Conservation (phyloP, 2,329 filamentous ascomycete genomes). For the Nemania serpens region DNA sequence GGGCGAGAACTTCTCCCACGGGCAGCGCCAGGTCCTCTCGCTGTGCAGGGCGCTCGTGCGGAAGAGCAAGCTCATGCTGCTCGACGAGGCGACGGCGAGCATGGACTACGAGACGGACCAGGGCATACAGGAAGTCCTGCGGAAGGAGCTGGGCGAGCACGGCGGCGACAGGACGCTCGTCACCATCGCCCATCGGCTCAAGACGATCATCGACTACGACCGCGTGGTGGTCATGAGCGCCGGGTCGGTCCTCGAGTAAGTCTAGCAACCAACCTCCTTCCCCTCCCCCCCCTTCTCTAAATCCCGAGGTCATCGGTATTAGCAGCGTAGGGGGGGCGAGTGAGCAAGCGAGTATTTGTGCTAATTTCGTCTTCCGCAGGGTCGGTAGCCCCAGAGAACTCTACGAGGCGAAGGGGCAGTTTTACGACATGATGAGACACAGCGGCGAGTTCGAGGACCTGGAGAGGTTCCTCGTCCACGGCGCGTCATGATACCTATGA, state of each 20-base stretch:
- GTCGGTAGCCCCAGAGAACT: conserved; percentile 53
- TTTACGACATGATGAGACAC: conserved; percentile 61
- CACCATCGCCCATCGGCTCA: conserved; percentile 61
- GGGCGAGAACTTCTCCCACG: conserved; percentile 61
- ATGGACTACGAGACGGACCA: conserved; percentile 64
- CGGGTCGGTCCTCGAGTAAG: conserved; percentile 58
- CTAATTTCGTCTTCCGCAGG: conserved; percentile 33
- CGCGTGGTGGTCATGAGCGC: conserved; percentile 61
- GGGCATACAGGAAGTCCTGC: conserved; percentile 58
- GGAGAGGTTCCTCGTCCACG: conserved; percentile 40
- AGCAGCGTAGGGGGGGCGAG: too few species aligned
- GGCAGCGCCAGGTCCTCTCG: conserved; percentile 63
- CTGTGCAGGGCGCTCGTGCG: conserved; percentile 61
- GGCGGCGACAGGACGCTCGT: conserved; percentile 57
- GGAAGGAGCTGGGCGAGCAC: conserved; percentile 52
- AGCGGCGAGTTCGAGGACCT: conserved; percentile 58
- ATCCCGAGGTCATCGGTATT: background rate
- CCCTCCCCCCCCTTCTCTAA: too few species aligned
- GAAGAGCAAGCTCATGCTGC: conserved; percentile 58
- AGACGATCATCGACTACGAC: conserved; percentile 65
- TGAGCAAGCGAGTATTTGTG: too few species aligned
- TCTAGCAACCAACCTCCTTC: background rate
- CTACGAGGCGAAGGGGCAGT: conserved; percentile 50
- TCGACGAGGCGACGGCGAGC: conserved; percentile 64
- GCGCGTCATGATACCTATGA: background rate